A percentile compares a stretch with the other conserved stretches of the same genome.
These are phyloP conservation scores for Mimosa bimucronata DNA, from an alignment of 306 rosid genomes.

Conservation along the genomic window DNA sequence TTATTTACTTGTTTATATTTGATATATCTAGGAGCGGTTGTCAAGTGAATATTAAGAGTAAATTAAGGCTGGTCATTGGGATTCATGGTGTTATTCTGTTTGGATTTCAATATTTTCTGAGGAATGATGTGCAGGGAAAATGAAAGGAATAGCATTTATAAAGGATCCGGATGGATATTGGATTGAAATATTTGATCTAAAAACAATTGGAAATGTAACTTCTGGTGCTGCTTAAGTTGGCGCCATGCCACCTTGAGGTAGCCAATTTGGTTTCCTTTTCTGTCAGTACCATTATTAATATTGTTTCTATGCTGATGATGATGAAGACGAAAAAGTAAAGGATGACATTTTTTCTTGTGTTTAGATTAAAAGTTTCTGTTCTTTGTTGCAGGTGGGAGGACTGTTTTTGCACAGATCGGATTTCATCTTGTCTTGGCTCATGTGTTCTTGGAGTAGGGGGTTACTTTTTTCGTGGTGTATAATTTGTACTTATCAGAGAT, in stretches of 20 bases:
- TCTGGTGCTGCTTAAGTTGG: constrained; percentile 46
- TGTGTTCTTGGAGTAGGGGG: neutral
- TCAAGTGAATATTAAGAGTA: constrained; percentile 4
- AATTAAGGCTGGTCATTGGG: neutral
- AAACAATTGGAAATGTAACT: constrained; percentile 54
- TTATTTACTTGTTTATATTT: constrained; percentile 6
- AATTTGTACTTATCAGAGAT: constrained; percentile 28
- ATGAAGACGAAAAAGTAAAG: neutral
- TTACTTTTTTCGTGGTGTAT: neutral
- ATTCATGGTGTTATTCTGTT: neutral
- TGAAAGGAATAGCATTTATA: constrained; percentile 92
- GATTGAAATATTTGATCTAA: constrained; percentile 91
- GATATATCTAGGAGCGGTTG: constrained; percentile 9
- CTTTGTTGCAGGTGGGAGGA: constrained; percentile 33
- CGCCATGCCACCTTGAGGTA: constrained; percentile 40
- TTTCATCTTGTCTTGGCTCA: neutral
- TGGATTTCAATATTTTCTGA: neutral
- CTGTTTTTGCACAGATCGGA: neutral
- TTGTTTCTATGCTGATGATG: neutral
- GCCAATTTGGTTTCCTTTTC: constrained; percentile 9
- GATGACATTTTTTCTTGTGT: neutral
- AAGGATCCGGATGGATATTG: constrained; percentile 98
- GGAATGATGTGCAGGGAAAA: constrained; percentile 67
- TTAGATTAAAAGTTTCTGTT: constrained; percentile 6
- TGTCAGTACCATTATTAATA: neutral